phyloP scores from a whole-genome alignment of 139 green algal genomes.

The Raphidocelis subcapitata region DNA sequence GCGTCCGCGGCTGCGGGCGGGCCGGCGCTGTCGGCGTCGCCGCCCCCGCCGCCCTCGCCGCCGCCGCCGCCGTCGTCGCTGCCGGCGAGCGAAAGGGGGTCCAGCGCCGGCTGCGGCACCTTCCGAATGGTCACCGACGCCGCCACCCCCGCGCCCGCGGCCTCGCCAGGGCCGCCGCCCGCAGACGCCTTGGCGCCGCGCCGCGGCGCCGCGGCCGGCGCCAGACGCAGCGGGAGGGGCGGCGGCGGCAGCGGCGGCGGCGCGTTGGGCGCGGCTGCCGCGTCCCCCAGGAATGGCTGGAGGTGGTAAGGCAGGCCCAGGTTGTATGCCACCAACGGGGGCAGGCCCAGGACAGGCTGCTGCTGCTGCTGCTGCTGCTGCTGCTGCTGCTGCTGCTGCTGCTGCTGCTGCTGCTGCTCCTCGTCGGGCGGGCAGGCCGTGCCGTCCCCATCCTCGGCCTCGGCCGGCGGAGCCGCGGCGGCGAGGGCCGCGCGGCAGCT shows the following conservation, averaged over 20 bases:
- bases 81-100: background rate
- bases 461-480: no score
- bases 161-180: background rate
- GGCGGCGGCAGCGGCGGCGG: constrained; percentile 7
- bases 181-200: background rate
- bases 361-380: background rate
- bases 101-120: background rate
- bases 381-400: background rate
- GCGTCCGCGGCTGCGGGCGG: background rate
- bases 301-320: constrained; percentile 40
- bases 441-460: no score
- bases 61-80: background rate
- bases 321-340: constrained; percentile 45
- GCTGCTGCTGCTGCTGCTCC: background rate
- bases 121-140: constrained; percentile 19
- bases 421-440: no score
- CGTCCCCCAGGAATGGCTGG: constrained; percentile 24
- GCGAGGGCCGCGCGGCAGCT: no score
- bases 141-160: background rate
- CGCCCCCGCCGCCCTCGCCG: background rate
- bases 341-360: constrained; percentile 4
- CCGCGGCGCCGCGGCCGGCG: background rate
- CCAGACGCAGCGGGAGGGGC: background rate
- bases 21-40: background rate
- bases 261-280: background rate